Evolutionary conservation across 805 yeast species (phyloP).

Genomic region (Saturnispora quitensis): DNA sequence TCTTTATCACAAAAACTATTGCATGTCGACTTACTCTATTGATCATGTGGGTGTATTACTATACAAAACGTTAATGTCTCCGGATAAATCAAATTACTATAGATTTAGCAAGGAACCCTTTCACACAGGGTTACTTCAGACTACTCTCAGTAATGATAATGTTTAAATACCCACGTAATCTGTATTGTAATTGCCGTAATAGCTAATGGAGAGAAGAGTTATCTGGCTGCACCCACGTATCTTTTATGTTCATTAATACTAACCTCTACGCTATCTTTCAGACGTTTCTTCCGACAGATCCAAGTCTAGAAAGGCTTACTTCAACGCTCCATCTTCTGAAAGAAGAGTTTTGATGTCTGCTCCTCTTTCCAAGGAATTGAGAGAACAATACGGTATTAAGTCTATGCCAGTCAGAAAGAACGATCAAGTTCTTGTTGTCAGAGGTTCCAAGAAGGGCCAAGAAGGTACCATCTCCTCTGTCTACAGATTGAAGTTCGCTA

Average conservation of each 20-base stretch:
- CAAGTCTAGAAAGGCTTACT: slow-evolving; percentile 99
- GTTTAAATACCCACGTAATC: slow-evolving; percentile 1
- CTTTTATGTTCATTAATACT: slow-evolving; percentile 16
- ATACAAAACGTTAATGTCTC: not conserved
- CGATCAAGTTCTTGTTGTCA: slow-evolving; percentile 89
- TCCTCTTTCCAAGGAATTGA: slow-evolving; percentile 97
- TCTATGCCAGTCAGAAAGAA: slow-evolving; percentile 97
- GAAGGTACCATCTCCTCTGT: slow-evolving; percentile 97
- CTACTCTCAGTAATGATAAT: no score
- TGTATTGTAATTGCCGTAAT: not conserved
- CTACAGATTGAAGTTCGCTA: slow-evolving; percentile 96
- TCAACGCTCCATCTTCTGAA: slow-evolving; percentile 92
- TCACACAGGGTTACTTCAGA: no score
- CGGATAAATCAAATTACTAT: no score
- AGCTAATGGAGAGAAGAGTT: not conserved
- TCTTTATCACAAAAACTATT: not conserved
- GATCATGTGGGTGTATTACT: slow-evolving; percentile 8
- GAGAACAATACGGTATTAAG: slow-evolving; percentile 93
- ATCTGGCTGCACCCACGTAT: not conserved
- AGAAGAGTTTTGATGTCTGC: slow-evolving; percentile 95
- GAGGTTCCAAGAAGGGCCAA: slow-evolving; percentile 99
- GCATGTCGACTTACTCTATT: slow-evolving; percentile 5
- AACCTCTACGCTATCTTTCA: slow-evolving; percentile 25
- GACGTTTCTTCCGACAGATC: slow-evolving; percentile 99
- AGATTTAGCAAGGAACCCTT: no score